Percentiles rank a stretch among this genome's conserved stretches.
These are phyloP conservation scores for Eimeria praecox DNA, from an alignment of 169 alveolate genomes.

Conservation along the genomic window DNA sequence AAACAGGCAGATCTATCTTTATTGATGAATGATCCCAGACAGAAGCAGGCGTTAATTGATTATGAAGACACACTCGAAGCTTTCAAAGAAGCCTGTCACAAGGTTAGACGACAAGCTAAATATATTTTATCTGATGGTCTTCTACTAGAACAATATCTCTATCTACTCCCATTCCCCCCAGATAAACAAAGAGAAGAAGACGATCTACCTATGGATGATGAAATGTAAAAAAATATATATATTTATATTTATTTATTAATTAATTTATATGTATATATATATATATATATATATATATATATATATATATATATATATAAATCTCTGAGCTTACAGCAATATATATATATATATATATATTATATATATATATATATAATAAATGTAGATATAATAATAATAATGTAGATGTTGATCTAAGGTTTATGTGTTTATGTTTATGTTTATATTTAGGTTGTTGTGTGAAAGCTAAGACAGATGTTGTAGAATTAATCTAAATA, in stretches of 20 bases:
- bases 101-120: background rate
- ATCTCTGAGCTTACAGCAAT: no score
- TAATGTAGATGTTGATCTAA: no score
- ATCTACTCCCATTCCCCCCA: slow-evolving; percentile 26
- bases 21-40: background rate
- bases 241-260: background rate
- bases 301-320: no score
- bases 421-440: background rate
- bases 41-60: background rate
- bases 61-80: background rate
- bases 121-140: background rate
- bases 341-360: no score
- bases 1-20: background rate
- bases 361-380: no score
- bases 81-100: background rate
- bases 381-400: no score
- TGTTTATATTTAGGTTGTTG: no score
- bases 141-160: background rate
- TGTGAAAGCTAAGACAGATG: no score
- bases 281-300: no score
- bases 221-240: background rate
- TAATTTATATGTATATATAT: background rate
- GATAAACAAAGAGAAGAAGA: slow-evolving; percentile 21
- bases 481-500: no score
- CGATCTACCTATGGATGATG: slow-evolving; percentile 17